A percentile compares a stretch with the other conserved stretches of the same genome.
phyloP scores from a whole-genome alignment of 1,284 basidiomycete species.

The Sporisorium reilianum region DNA sequence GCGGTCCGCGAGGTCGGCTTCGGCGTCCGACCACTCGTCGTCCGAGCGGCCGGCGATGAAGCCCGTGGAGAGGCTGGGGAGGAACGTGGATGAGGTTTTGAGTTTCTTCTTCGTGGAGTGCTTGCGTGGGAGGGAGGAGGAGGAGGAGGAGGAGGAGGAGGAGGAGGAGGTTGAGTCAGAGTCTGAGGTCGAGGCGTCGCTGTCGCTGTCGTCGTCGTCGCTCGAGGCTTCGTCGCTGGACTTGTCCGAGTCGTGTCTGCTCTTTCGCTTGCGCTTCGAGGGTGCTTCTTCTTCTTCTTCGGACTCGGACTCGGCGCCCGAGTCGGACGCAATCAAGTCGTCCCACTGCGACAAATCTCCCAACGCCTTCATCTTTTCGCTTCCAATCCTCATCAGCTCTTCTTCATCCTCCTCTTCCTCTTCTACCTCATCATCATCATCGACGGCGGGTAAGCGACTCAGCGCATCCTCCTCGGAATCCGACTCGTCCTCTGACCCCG shows the following conservation, averaged over 20 bases:
- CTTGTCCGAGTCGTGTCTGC: neutral
- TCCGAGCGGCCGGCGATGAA: slow-evolving; percentile 81
- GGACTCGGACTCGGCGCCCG: slow-evolving; percentile 26
- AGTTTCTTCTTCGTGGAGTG: slow-evolving; percentile 25
- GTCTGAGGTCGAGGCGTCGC: slow-evolving; percentile 44
- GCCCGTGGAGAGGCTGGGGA: slow-evolving; percentile 87
- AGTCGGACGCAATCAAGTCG: slow-evolving; percentile 43
- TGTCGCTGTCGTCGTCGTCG: slow-evolving; percentile 61
- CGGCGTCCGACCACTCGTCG: slow-evolving; percentile 78
- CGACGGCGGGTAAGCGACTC: slow-evolving; percentile 5
- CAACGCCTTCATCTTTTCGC: slow-evolving; percentile 42
- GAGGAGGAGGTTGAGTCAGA: slow-evolving; percentile 14
- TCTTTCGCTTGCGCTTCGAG: slow-evolving; percentile 1
- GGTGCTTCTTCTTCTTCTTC: neutral
- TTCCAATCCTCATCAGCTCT: slow-evolving; percentile 37
- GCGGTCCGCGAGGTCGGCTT: slow-evolving; percentile 74
- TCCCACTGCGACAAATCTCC: slow-evolving; percentile 55
- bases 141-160: neutral
- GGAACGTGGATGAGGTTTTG: slow-evolving; percentile 73
- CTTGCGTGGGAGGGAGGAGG: slow-evolving; percentile 6
- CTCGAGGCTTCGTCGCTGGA: slow-evolving; percentile 58
- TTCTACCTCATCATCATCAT: slow-evolving; percentile 12
- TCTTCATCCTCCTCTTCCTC: slow-evolving; percentile 34
- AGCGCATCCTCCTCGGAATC: slow-evolving; percentile 25
- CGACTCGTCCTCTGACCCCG: slow-evolving; percentile 53